Evolutionary conservation across 2,329 filamentous ascomycete genomes (phyloP).

Genomic region (Penicillium griseofulvum): DNA sequence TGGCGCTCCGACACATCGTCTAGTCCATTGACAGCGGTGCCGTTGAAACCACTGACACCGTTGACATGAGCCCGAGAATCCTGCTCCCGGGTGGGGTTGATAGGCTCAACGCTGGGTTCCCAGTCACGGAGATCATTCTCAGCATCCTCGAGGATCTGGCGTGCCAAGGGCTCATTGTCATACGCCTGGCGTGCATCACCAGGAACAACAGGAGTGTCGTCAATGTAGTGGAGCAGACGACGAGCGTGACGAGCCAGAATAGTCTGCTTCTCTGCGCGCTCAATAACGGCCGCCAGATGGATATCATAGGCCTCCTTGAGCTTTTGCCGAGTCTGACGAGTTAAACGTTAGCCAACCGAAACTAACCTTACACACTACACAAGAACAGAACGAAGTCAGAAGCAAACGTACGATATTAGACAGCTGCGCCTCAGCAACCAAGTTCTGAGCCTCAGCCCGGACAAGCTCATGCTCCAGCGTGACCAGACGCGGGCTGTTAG

Average conservation of each 20-base stretch:
- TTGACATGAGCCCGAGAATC: neutral
- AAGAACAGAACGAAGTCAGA: neutral
- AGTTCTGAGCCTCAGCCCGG: slow-evolving; percentile 87
- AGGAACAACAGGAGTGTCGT: slow-evolving; percentile 85
- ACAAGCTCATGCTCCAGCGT: slow-evolving; percentile 95
- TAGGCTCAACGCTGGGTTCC: slow-evolving; percentile 57
- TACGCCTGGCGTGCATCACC: slow-evolving; percentile 75
- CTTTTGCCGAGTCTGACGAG: slow-evolving; percentile 80
- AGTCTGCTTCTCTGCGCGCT: slow-evolving; percentile 95
- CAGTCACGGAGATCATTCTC: slow-evolving; percentile 84
- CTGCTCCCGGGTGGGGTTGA: slow-evolving; percentile 49
- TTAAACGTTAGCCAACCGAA: slow-evolving; percentile 4
- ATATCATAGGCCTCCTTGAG: slow-evolving; percentile 90
- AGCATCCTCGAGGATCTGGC: slow-evolving; percentile 86
- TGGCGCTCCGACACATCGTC: slow-evolving; percentile 6
- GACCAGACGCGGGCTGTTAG: slow-evolving; percentile 74
- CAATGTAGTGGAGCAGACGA: slow-evolving; percentile 77
- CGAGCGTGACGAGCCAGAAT: slow-evolving; percentile 89
- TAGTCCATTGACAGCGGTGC: neutral
- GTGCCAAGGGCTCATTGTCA: slow-evolving; percentile 63
- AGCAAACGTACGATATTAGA: slow-evolving; percentile 74
- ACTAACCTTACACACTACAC: neutral
- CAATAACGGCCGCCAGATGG: slow-evolving; percentile 86
- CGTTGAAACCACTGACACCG: neutral
- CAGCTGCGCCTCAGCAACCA: slow-evolving; percentile 94